phyloP scores from a whole-genome alignment of 139 green algal species.

The Yamagishiella unicocca region DNA sequence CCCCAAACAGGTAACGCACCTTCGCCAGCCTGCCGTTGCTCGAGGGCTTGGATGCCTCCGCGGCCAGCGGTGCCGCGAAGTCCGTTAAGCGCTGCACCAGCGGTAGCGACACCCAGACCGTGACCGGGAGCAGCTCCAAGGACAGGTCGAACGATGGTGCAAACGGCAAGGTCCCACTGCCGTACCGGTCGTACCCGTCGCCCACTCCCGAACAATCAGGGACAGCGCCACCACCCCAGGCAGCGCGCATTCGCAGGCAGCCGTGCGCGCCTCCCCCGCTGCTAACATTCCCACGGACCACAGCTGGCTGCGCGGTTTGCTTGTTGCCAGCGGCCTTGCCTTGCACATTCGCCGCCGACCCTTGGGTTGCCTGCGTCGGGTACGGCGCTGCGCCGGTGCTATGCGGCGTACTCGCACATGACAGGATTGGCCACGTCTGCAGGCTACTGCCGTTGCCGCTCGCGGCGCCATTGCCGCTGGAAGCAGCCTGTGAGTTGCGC shows the following conservation, averaged over 20 bases:
- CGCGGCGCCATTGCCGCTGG: neutral
- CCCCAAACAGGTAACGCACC: too few species aligned
- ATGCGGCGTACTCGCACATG: neutral
- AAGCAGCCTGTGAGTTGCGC: neutral
- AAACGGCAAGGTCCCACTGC: neutral
- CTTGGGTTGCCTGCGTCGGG: neutral
- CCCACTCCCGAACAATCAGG: neutral
- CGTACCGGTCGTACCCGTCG: neutral
- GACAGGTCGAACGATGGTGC: neutral
- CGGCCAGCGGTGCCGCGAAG: conserved; percentile 17
- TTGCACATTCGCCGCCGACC: neutral
- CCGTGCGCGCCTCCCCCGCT: neutral
- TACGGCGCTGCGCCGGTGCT: neutral
- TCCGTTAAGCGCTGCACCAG: conserved; percentile 10
- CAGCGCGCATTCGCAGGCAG: neutral
- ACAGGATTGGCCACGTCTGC: conserved; percentile 33
- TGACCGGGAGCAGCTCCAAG: conserved; percentile 35
- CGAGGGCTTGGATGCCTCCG: neutral
- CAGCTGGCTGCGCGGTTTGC: neutral
- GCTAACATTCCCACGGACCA: too few species aligned
- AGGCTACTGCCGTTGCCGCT: neutral
- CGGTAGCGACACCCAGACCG: conserved; percentile 27
- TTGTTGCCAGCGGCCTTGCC: neutral
- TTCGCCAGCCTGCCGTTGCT: neutral
- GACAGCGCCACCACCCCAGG: conserved; percentile 11